Percentiles rank a stretch among this genome's conserved stretches.
These are phyloP conservation scores for Endocladia muricata DNA, from an alignment of 31 red algal genomes.

Conservation along the genomic window DNA sequence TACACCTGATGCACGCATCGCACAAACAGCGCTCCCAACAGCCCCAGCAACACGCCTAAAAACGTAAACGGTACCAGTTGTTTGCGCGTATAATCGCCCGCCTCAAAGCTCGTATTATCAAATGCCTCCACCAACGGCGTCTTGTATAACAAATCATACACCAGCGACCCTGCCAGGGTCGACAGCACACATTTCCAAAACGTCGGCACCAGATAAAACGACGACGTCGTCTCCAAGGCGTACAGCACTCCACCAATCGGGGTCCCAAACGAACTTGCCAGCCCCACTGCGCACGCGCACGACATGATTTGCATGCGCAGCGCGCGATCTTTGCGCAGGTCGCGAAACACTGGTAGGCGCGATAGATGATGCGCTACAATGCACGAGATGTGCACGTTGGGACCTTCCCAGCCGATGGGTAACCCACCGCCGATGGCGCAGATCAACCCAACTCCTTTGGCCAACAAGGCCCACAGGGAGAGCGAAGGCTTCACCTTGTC, in stretches of 20 bases:
- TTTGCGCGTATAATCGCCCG: conserved; percentile 42
- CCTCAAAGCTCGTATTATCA: conserved; percentile 80
- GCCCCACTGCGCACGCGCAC: conserved; percentile 93
- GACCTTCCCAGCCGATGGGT: conserved; percentile 98
- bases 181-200: conserved; percentile 94
- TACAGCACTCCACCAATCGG: conserved; percentile 98
- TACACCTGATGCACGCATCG: conserved; percentile 90
- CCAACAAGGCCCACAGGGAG: conserved; percentile 82
- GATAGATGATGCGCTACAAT: conserved; percentile 98
- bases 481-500: conserved; percentile 87
- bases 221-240: conserved; percentile 91
- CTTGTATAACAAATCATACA: conserved; percentile 97
- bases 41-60: conserved; percentile 85
- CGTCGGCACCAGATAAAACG: conserved; percentile 97
- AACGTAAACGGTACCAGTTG: conserved; percentile 83
- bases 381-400: conserved; percentile 98
- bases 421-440: conserved; percentile 96
- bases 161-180: conserved; percentile 83
- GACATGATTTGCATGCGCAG: conserved; percentile 97
- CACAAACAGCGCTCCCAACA: conserved; percentile 90
- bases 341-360: conserved; percentile 83
- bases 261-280: conserved; percentile 94
- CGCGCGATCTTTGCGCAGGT: conserved; percentile 76
- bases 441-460: conserved; percentile 90
- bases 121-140: conserved; percentile 98